These are phyloP conservation scores for Hordeum marinum DNA, from an alignment of 176 grass and related monocot genomes.

Conservation along the genomic window DNA sequence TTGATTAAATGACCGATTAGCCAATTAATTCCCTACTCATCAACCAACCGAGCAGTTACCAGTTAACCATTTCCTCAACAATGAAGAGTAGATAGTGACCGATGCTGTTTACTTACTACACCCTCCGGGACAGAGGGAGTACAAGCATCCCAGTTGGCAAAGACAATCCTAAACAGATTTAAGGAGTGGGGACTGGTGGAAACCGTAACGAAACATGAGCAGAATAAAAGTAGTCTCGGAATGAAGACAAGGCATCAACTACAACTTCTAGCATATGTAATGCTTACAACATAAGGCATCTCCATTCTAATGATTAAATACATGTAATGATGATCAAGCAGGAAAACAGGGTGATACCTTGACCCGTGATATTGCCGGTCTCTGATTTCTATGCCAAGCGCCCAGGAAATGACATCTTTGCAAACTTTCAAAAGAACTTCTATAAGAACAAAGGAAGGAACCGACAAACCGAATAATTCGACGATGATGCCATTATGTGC, in stretches of 20 bases:
- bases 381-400: background rate
- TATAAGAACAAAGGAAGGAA: background rate
- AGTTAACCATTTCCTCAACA: too few species aligned
- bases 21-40: too few species aligned
- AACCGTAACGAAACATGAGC: background rate
- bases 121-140: too few species aligned
- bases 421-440: background rate
- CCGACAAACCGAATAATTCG: background rate
- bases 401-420: background rate
- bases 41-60: too few species aligned
- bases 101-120: background rate
- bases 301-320: slow-evolving; percentile 1
- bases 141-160: slow-evolving; percentile 13
- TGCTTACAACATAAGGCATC: background rate
- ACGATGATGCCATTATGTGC: background rate
- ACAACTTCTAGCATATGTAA: background rate
- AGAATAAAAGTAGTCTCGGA: background rate
- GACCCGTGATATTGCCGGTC: background rate
- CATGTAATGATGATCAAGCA: background rate
- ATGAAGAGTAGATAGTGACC: background rate
- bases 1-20: too few species aligned
- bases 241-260: background rate
- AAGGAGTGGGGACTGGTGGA: background rate
- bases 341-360: background rate
- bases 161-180: background rate